Evolutionary conservation across 345 rosid genomes (phyloP).

Genomic region (Citrus glauca): DNA sequence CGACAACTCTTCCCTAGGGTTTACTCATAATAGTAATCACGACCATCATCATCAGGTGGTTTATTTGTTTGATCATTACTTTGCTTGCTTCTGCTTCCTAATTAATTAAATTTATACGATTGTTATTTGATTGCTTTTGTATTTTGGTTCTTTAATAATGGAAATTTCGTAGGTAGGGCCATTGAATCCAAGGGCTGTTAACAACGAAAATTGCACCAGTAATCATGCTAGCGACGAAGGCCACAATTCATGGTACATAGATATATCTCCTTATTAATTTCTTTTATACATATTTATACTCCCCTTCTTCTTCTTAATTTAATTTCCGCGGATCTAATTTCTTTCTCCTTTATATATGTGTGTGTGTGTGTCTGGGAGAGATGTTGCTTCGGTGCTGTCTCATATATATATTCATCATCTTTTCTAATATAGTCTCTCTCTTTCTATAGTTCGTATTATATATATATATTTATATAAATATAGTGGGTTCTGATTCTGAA

Average conservation of each 20-base stretch:
- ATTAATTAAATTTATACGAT: background rate
- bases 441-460: no score
- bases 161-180: slow-evolving; percentile 33
- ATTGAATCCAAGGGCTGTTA: slow-evolving; percentile 44
- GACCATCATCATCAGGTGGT: slow-evolving; percentile 40
- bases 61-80: no score
- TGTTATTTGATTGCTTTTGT: background rate
- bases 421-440: background rate
- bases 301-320: background rate
- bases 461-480: no score
- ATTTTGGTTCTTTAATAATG: slow-evolving; percentile 5
- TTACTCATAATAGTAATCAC: slow-evolving; percentile 33
- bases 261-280: no score
- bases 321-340: background rate
- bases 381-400: slow-evolving; percentile 14
- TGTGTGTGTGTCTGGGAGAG: slow-evolving; percentile 1
- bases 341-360: background rate
- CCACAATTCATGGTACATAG: slow-evolving; percentile 43
- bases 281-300: background rate
- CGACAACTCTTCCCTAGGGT: slow-evolving; percentile 35
- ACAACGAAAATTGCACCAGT: slow-evolving; percentile 38
- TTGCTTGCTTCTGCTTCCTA: background rate
- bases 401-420: background rate
- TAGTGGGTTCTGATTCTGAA: slow-evolving; percentile 5
- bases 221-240: slow-evolving; percentile 36